phyloP scores from a whole-genome alignment of 805 yeast species.

The Candida anglica region DNA sequence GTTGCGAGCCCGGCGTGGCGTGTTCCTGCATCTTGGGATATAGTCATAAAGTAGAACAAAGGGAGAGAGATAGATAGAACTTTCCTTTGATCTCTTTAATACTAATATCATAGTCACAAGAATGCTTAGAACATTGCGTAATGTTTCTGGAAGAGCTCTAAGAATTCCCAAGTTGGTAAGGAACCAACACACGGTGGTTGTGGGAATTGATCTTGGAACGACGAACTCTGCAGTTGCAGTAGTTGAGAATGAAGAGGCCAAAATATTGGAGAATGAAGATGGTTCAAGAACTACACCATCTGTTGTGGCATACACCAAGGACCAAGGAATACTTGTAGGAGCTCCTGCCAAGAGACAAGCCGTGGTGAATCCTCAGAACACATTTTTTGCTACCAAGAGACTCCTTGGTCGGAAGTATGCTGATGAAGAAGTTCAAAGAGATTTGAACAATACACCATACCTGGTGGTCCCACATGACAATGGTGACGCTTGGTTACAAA shows the following conservation, averaged over 20 bases:
- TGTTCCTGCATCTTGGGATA: too few relatives aligned
- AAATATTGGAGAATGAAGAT: constrained; percentile 71
- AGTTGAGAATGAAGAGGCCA: constrained; percentile 59
- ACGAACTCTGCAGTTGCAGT: constrained; percentile 85
- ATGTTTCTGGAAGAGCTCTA: neutral
- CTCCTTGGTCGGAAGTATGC: constrained; percentile 68
- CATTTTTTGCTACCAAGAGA: constrained; percentile 80
- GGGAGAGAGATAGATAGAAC: too few relatives aligned
- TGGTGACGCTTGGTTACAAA: constrained; percentile 69
- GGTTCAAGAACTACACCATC: constrained; percentile 81
- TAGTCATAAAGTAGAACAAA: too few relatives aligned
- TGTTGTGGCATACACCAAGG: constrained; percentile 59
- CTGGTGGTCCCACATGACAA: constrained; percentile 53
- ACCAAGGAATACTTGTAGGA: constrained; percentile 53
- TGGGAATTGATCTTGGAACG: constrained; percentile 85
- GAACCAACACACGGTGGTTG: constrained; percentile 41
- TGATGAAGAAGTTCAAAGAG: constrained; percentile 69
- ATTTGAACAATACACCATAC: constrained; percentile 59
- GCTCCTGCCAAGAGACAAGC: constrained; percentile 76
- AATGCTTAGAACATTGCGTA: neutral
- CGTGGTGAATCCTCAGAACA: constrained; percentile 67
- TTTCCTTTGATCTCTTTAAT: too few relatives aligned
- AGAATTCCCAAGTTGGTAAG: constrained; percentile 5
- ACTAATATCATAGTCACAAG: too few relatives aligned
- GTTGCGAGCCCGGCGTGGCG: too few relatives aligned